Evolutionary conservation across 2,329 filamentous ascomycete species (phyloP).

Genomic region (Orbilia brochopaga): DNA sequence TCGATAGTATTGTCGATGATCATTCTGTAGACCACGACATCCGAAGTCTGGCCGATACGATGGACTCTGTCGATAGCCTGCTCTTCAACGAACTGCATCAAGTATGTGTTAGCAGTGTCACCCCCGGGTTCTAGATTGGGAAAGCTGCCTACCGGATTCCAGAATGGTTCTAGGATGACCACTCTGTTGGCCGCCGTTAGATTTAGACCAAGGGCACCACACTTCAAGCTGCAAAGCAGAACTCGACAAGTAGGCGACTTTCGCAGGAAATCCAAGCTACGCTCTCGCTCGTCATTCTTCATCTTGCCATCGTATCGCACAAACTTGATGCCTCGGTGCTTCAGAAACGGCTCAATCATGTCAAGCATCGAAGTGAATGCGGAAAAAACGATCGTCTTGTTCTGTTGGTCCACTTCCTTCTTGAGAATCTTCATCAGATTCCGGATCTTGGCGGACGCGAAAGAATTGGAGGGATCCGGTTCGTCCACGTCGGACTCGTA

Average conservation of each 20-base stretch:
- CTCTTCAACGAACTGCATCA: slow-evolving; percentile 85
- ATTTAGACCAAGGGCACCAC: slow-evolving; percentile 89
- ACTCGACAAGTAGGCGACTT: slow-evolving; percentile 67
- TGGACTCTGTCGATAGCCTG: slow-evolving; percentile 98
- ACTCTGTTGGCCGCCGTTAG: slow-evolving; percentile 91
- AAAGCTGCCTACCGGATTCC: slow-evolving; percentile 76
- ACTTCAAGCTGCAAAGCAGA: slow-evolving; percentile 90
- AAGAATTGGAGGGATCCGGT: slow-evolving; percentile 59
- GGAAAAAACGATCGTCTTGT: slow-evolving; percentile 98
- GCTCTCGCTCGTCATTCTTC: slow-evolving; percentile 90
- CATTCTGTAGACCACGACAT: slow-evolving; percentile 93
- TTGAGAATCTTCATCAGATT: slow-evolving; percentile 81
- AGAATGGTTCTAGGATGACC: slow-evolving; percentile 95
- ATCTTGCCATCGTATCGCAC: slow-evolving; percentile 94
- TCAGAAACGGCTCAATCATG: slow-evolving; percentile 89
- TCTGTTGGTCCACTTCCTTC: slow-evolving; percentile 72
- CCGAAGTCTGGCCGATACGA: slow-evolving; percentile 92
- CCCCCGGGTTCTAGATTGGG: slow-evolving; percentile 36
- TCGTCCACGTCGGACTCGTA: slow-evolving; percentile 56
- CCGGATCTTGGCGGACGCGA: slow-evolving; percentile 87
- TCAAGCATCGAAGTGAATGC: slow-evolving; percentile 99
- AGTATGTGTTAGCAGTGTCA: slow-evolving; percentile 35
- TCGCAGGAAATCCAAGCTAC: slow-evolving; percentile 77
- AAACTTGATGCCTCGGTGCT: slow-evolving; percentile 74
- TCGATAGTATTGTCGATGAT: slow-evolving; percentile 87